Conservation (phyloP, 371 early-diverging fungal species). For the Rhizopus arrhizus region DNA sequence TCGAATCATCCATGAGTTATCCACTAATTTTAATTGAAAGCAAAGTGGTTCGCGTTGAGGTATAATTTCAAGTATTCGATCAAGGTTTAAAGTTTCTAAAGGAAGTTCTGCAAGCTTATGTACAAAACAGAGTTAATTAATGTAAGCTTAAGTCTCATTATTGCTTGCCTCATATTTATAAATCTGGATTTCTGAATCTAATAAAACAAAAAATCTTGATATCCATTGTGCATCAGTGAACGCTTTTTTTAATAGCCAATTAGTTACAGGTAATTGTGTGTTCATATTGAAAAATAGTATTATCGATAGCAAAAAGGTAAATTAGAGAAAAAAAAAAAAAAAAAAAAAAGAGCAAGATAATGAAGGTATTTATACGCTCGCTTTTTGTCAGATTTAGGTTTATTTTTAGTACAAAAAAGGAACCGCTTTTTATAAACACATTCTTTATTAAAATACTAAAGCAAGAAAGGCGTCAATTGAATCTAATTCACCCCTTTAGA, state of each 20-base stretch:
- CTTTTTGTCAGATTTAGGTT: not conserved
- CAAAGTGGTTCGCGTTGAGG: not conserved
- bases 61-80: slow-evolving; percentile 16
- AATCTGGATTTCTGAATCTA: slow-evolving; percentile 27
- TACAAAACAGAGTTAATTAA: not conserved
- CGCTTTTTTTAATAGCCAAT: slow-evolving; percentile 20
- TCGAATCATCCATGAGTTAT: slow-evolving; percentile 29
- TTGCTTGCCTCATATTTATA: slow-evolving; percentile 30
- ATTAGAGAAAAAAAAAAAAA: not conserved
- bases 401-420: not conserved
- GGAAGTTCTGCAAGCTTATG: slow-evolving; percentile 23
- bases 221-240: slow-evolving; percentile 29
- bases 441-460: no score
- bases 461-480: no score
- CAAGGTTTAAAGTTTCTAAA: slow-evolving; percentile 19
- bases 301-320: not conserved
- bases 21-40: slow-evolving; percentile 13
- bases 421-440: no score
- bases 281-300: not conserved
- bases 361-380: not conserved
- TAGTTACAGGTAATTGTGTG: slow-evolving; percentile 21
- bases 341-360: not conserved
- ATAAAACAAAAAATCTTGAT: slow-evolving; percentile 30
- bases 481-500: no score
- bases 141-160: not conserved